Conservation (phyloP, 2,329 filamentous ascomycete genomes). For the Aureobasidium sp. region DNA sequence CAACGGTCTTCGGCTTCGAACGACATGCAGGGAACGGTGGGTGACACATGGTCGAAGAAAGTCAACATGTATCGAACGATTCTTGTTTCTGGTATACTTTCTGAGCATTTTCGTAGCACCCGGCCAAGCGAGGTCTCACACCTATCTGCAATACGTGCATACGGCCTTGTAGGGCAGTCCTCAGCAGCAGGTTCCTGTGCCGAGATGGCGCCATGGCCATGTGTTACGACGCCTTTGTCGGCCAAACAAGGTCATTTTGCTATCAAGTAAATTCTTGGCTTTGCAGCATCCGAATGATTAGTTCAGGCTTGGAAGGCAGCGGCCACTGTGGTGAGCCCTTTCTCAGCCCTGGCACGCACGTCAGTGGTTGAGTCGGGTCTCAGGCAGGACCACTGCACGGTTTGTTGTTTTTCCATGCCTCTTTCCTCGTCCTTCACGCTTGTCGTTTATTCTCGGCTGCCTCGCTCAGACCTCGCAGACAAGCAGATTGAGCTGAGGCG, state of each 20-base stretch:
- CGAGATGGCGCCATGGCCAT: conserved; percentile 7
- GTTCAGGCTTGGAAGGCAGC: background rate
- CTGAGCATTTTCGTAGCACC: background rate
- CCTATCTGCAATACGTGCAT: background rate
- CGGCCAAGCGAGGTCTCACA: background rate
- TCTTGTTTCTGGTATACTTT: background rate
- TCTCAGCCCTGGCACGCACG: conserved; percentile 4
- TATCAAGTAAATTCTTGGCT: conserved; percentile 9
- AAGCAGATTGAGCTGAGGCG: background rate
- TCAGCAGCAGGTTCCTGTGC: background rate
- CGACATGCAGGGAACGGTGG: background rate
- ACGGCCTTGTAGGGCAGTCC: background rate
- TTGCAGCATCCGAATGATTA: background rate
- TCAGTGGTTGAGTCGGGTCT: background rate
- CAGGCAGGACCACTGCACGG: background rate
- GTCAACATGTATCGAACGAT: background rate
- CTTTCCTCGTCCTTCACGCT: background rate
- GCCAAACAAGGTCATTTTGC: conserved; percentile 1
- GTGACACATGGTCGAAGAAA: background rate
- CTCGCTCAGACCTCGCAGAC: background rate
- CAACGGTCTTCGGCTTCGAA: conserved; percentile 11
- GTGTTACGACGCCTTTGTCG: conserved; percentile 10
- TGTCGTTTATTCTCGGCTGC: background rate
- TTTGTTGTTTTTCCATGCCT: background rate
- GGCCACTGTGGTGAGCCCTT: background rate